Evolutionary conservation across 306 rosid species (phyloP).

Genomic region (Neltuma alba): DNA sequence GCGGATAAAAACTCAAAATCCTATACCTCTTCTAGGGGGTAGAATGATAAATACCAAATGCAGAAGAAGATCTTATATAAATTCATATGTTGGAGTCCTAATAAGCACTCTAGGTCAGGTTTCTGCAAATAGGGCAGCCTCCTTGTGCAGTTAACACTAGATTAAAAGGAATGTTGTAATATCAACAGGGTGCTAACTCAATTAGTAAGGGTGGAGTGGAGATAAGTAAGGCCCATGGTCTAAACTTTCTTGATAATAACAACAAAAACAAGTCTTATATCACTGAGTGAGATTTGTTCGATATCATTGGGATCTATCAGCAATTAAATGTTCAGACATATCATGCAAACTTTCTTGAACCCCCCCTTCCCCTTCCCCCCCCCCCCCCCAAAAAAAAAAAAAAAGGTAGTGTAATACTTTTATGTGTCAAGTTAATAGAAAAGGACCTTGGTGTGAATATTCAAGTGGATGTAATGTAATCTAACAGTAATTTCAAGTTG

Average conservation of each 20-base stretch:
- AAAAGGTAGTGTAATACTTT: background rate
- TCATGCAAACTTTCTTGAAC: background rate
- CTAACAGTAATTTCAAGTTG: background rate
- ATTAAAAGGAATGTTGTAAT: background rate
- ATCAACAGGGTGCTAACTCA: background rate
- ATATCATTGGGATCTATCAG: background rate
- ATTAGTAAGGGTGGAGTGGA: background rate
- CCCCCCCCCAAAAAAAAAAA: background rate
- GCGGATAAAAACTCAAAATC: background rate
- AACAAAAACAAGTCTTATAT: background rate
- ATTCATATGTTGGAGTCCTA: background rate
- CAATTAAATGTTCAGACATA: background rate
- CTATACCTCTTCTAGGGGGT: background rate
- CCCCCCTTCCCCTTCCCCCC: too few species aligned
- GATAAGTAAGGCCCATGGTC: background rate
- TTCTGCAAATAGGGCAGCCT: background rate
- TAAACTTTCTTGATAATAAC: background rate
- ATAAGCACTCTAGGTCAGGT: background rate
- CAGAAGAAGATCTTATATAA: background rate
- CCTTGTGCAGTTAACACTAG: background rate
- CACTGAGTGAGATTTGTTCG: background rate
- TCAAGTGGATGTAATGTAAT: constrained; percentile 16
- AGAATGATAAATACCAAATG: background rate
- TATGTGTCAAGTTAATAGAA: background rate
- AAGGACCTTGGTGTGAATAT: background rate